Conservation (phyloP, 257 asterid genomes). For the Petunia axillaris region DNA sequence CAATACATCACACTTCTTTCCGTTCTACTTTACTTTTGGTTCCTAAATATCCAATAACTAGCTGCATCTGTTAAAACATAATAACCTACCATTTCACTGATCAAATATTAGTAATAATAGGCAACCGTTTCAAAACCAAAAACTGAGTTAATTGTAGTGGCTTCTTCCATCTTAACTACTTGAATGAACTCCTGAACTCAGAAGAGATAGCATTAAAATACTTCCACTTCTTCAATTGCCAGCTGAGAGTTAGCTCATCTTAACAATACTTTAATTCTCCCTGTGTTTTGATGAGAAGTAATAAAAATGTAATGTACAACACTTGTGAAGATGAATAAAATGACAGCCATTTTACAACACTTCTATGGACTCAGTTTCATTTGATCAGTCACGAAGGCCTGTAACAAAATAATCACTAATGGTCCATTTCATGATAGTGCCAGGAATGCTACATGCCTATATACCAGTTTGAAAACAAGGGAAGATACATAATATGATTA, state of each 20-base stretch:
- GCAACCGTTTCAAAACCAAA: too few species aligned
- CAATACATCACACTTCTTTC: neutral
- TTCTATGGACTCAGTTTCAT: constrained; percentile 17
- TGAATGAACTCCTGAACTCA: neutral
- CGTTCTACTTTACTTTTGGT: neutral
- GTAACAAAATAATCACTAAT: neutral
- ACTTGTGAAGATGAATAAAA: neutral
- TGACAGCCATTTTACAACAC: constrained; percentile 1
- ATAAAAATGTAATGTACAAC: neutral
- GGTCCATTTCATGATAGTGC: neutral
- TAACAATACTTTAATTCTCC: neutral
- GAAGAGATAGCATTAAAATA: neutral
- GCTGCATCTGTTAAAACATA: neutral
- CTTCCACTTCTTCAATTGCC: constrained; percentile 14
- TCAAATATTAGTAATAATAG: too few species aligned
- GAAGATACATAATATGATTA: neutral
- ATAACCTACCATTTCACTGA: neutral
- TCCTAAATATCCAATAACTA: neutral
- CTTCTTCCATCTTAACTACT: neutral
- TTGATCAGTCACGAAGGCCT: neutral
- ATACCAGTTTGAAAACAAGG: neutral
- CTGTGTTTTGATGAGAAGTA: neutral
- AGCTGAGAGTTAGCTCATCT: constrained; percentile 20
- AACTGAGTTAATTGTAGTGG: neutral
- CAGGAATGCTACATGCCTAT: neutral